Evolutionary conservation across 129 eudicot genomes (phyloP), one percentile per base, ranked within the genome.

Genomic region (Glebionis coronaria): DNA sequence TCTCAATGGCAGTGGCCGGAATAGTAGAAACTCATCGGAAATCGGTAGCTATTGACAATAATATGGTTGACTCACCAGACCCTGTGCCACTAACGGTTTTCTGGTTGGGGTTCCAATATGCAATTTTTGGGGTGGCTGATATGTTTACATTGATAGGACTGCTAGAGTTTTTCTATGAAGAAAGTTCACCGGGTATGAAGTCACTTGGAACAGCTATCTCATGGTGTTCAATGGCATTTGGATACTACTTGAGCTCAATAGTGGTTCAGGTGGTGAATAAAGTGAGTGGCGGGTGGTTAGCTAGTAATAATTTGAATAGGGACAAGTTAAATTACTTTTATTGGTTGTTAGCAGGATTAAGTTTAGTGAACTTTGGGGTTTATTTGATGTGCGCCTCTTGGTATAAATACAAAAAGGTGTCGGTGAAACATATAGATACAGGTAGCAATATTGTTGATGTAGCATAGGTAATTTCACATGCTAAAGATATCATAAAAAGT

Each of bases 211-310:
- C 94, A 18, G 80, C 83, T 19, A 89, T 89, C 55, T 83, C 96
- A 4, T 86, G 96, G 94, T 86, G 88, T 77, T 86, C 96, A 20
- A 10, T 83, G 76, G 96, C 96, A 18, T 83, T 89, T 35, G 96
- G 96, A 18, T 89, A 79, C 69, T 89, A 70, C 68, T 44, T 59
- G 45, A 89, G 96, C 82, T 78, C 96, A 3, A 82, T 86, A n/a
- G 84, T 80, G 44, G 96, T 89, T 67, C 81, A 82, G 61, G 78
- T 83, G 57, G 90, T 89, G 58, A 89, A 89, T 60, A 89, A 78
- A 77, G 84, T 81, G 61, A 89, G 96, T 47, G 83, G 80, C 14
- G 96, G 96, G 55, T 86, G 96, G 94, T 67, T 89, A 70, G 73
- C 71, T n/a, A 89, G 79, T 67, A 83, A 85, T 40, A 86, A 89